Conservation (phyloP, 352 stramenopile genomes). For the Blastocystis sp. region DNA sequence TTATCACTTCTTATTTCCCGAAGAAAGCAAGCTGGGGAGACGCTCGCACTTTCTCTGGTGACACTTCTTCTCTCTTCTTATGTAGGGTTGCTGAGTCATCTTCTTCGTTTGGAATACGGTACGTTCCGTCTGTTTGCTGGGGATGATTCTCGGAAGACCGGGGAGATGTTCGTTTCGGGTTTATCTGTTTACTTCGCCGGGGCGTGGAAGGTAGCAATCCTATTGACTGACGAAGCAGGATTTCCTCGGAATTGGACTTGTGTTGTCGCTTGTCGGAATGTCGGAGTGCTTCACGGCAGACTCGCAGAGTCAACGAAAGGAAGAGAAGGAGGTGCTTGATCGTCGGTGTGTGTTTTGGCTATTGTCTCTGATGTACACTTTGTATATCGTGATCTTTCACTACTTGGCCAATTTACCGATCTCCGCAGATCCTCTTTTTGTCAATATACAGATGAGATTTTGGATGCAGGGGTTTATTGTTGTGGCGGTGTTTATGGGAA, state of each 20-base stretch:
- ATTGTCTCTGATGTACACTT: neutral
- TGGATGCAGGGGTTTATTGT: conserved; percentile 58
- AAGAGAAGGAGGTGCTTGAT: conserved; percentile 52
- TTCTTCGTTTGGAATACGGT: conserved; percentile 48
- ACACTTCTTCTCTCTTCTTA: neutral
- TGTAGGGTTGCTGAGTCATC: conserved; percentile 15
- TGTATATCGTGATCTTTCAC: conserved; percentile 42
- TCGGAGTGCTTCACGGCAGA: neutral
- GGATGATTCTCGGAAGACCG: neutral
- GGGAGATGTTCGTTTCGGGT: conserved; percentile 49
- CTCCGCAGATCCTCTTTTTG: neutral
- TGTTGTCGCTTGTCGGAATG: neutral
- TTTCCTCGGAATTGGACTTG: neutral
- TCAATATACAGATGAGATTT: conserved; percentile 35
- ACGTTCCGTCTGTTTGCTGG: conserved; percentile 54
- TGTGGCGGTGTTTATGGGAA: conserved; percentile 9
- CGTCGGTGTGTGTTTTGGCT: neutral
- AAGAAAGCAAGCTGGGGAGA: conserved; percentile 27
- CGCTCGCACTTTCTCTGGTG: neutral
- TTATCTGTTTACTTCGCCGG: neutral
- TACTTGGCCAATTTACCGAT: conserved; percentile 51
- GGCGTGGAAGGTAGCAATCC: neutral
- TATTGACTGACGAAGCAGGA: neutral
- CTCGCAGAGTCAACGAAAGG: conserved; percentile 15
- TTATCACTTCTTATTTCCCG: conserved; percentile 1